These are phyloP conservation scores for Lumnitzera littorea DNA, from an alignment of 345 rosid species.

Conservation along the genomic window DNA sequence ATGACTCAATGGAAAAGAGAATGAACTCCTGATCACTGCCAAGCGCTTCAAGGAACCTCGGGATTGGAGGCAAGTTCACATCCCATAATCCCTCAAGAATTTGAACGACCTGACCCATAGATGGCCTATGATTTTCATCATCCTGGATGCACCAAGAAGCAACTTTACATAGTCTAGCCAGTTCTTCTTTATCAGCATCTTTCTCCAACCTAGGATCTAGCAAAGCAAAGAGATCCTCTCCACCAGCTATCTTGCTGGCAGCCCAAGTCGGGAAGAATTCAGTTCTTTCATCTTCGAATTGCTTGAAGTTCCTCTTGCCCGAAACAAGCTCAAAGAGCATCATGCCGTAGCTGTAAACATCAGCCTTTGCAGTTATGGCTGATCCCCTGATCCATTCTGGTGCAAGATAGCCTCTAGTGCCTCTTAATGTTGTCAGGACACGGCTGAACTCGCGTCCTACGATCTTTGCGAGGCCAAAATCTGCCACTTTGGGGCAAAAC, in stretches of 20 bases:
- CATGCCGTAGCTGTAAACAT: slow-evolving; percentile 80
- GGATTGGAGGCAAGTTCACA: slow-evolving; percentile 44
- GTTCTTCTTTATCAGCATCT: slow-evolving; percentile 42
- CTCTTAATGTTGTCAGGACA: slow-evolving; percentile 68
- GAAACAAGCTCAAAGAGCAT: slow-evolving; percentile 64
- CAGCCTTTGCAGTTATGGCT: slow-evolving; percentile 64
- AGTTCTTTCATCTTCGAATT: slow-evolving; percentile 32
- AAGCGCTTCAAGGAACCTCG: slow-evolving; percentile 44
- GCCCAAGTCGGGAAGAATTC: slow-evolving; percentile 51
- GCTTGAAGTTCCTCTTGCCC: slow-evolving; percentile 60
- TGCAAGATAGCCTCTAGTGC: slow-evolving; percentile 79
- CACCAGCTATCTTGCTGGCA: slow-evolving; percentile 33
- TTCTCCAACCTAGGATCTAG: slow-evolving; percentile 38
- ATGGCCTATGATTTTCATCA: slow-evolving; percentile 53
- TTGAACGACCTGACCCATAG: slow-evolving; percentile 79
- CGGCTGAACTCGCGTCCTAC: slow-evolving; percentile 69
- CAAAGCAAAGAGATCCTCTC: slow-evolving; percentile 31
- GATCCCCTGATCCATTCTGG: slow-evolving; percentile 82
- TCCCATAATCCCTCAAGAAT: slow-evolving; percentile 58
- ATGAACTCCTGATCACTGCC: slow-evolving; percentile 17
- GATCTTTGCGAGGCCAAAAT: slow-evolving; percentile 72
- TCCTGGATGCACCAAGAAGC: slow-evolving; percentile 84
- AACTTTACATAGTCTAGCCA: slow-evolving; percentile 45
- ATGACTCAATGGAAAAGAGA: slow-evolving; percentile 31
- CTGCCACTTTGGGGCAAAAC: slow-evolving; percentile 62